Evolutionary conservation across 495 filamentous ascomycete species (phyloP).

Genomic region (Tetracladium setigerum): DNA sequence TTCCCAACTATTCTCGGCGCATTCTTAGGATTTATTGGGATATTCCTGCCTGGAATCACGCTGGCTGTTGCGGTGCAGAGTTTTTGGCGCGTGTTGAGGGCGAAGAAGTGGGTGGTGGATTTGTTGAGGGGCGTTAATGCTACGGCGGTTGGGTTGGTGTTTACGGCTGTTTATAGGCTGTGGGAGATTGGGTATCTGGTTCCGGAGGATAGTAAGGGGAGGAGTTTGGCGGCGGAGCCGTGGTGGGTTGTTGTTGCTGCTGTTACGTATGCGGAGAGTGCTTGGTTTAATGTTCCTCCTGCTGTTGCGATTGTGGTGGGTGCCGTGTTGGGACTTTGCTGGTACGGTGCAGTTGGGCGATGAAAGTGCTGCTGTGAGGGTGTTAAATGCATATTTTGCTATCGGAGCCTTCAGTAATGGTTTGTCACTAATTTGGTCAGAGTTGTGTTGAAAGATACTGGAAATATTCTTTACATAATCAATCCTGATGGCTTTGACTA

Average conservation of each 20-base stretch:
- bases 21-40: constrained; percentile 57
- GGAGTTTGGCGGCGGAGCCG: constrained; percentile 56
- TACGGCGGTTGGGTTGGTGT: constrained; percentile 69
- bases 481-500: too few relatives aligned
- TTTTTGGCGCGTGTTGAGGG: constrained; percentile 57
- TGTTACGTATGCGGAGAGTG: constrained; percentile 52
- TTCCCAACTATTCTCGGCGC: constrained; percentile 47
- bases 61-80: constrained; percentile 61
- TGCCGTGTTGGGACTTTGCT: constrained; percentile 53
- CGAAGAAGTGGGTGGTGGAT: constrained; percentile 43
- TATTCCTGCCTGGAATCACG: constrained; percentile 64
- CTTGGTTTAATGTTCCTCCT: constrained; percentile 53
- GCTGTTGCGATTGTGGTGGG: constrained; percentile 59
- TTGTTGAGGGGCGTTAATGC: constrained; percentile 67
- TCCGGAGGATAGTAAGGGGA: constrained; percentile 42
- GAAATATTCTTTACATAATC: too few relatives aligned
- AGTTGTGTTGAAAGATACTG: too few relatives aligned
- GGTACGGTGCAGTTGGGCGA: constrained; percentile 60
- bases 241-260: constrained; percentile 69
- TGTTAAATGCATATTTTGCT: too few relatives aligned
- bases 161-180: constrained; percentile 78
- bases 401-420: too few relatives aligned
- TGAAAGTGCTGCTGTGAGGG: too few relatives aligned
- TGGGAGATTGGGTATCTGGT: constrained; percentile 71
- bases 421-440: too few relatives aligned